These are phyloP conservation scores for Pythium volutum DNA, from an alignment of 352 stramenopile genomes.

Conservation along the genomic window DNA sequence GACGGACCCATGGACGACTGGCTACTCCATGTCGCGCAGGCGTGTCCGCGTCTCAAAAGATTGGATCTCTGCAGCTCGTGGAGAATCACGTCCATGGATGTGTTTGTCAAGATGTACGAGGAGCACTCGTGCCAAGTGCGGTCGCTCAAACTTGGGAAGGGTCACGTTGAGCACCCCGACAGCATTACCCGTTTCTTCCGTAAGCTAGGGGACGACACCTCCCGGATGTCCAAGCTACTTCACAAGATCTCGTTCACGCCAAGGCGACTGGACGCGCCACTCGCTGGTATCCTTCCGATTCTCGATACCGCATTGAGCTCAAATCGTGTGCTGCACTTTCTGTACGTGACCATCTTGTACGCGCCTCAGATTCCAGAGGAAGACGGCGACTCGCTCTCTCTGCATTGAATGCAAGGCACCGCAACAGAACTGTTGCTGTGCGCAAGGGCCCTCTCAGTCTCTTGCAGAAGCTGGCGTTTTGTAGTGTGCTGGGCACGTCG, in stretches of 20 bases:
- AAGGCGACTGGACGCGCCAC: not conserved
- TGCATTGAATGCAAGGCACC: no score
- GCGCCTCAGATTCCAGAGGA: no score
- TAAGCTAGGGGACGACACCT: not conserved
- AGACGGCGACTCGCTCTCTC: no score
- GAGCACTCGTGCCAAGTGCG: not conserved
- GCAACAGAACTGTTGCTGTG: no score
- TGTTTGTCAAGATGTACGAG: not conserved
- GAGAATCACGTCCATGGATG: constrained; percentile 6
- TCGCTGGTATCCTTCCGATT: not conserved
- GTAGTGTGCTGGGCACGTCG: no score
- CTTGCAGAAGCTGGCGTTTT: no score
- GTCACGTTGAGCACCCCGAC: not conserved
- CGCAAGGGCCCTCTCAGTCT: no score
- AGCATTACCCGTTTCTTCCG: not conserved
- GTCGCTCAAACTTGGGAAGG: not conserved
- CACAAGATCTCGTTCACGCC: not conserved
- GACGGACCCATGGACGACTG: not conserved
- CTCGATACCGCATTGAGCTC: not conserved
- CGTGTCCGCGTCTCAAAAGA: not conserved
- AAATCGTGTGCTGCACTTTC: no score
- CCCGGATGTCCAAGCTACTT: not conserved
- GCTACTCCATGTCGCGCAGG: not conserved
- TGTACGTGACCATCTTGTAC: no score
- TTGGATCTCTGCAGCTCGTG: not conserved